phyloP scores from a whole-genome alignment of 306 rosid genomes.

The cucumber (Cucumis sativus) region DNA sequence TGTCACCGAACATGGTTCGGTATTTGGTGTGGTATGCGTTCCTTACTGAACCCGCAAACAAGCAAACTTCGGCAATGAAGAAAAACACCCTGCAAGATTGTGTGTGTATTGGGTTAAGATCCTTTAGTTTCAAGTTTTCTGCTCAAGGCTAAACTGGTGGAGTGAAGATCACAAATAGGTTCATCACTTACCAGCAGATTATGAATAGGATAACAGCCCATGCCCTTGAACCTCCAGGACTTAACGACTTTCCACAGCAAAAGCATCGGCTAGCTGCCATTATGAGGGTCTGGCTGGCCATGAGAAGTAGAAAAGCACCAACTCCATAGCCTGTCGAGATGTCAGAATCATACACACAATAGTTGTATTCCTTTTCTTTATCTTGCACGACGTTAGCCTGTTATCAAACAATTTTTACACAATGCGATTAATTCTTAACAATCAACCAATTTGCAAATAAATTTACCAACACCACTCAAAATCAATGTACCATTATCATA shows the following conservation, averaged over 20 bases:
- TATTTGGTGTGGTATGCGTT: conserved; percentile 91
- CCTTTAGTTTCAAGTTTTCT: background rate
- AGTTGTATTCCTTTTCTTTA: conserved; percentile 21
- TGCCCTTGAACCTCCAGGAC: conserved; percentile 87
- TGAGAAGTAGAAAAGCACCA: conserved; percentile 77
- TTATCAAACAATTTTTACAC: background rate
- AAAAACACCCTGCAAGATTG: conserved; percentile 56
- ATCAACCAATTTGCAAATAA: background rate
- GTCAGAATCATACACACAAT: conserved; percentile 74
- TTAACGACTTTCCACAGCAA: conserved; percentile 86
- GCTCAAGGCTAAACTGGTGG: background rate
- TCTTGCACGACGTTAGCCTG: conserved; percentile 57
- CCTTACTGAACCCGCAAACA: conserved; percentile 85
- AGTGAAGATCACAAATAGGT: background rate
- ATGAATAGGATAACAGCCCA: conserved; percentile 76
- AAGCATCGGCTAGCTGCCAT: conserved; percentile 96
- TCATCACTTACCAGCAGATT: conserved; percentile 66
- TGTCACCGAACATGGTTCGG: conserved; percentile 22
- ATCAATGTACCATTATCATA: background rate
- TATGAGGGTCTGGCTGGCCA: conserved; percentile 57
- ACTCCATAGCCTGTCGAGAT: conserved; percentile 87
- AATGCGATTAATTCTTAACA: background rate
- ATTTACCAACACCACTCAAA: background rate
- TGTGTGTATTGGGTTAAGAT: background rate
- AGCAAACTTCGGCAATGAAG: conserved; percentile 80